These are phyloP conservation scores for Arabidopsis arenosa DNA, from an alignment of 345 rosid genomes.

Conservation along the genomic window DNA sequence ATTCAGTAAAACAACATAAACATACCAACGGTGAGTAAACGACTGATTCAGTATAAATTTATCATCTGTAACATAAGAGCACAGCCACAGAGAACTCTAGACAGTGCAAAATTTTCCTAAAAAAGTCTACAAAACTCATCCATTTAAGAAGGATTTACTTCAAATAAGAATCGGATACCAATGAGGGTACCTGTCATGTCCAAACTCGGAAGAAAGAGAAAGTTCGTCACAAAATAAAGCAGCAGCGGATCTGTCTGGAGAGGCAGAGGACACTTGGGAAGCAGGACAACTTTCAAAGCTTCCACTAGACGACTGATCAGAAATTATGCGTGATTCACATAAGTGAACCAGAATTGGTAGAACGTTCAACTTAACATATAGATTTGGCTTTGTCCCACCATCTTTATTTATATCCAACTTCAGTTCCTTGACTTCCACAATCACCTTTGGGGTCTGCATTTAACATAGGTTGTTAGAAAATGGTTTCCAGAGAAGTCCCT, in stretches of 20 bases:
- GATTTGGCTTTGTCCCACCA: slow-evolving; percentile 69
- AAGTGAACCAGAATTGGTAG: slow-evolving; percentile 68
- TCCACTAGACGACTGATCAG: slow-evolving; percentile 60
- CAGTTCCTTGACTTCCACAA: slow-evolving; percentile 76
- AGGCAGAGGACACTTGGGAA: slow-evolving; percentile 52
- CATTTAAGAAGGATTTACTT: slow-evolving; percentile 22
- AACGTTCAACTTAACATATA: slow-evolving; percentile 71
- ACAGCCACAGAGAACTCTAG: slow-evolving; percentile 6
- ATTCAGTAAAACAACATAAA: slow-evolving; percentile 31
- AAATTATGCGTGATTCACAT: slow-evolving; percentile 62
- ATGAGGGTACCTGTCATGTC: slow-evolving; percentile 77
- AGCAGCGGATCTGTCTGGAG: slow-evolving; percentile 67
- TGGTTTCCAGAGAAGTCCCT: slow-evolving; percentile 6
- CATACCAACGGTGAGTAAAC: slow-evolving; percentile 26
- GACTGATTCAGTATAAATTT: background rate
- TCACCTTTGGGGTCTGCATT: slow-evolving; percentile 73
- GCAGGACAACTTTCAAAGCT: slow-evolving; percentile 53
- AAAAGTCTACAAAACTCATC: slow-evolving; percentile 3
- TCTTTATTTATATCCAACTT: slow-evolving; percentile 77
- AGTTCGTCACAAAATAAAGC: slow-evolving; percentile 80
- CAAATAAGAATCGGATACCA: slow-evolving; percentile 16
- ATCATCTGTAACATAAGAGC: slow-evolving; percentile 16
- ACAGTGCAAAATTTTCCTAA: slow-evolving; percentile 16
- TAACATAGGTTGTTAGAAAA: slow-evolving; percentile 18
- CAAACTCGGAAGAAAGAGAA: slow-evolving; percentile 82